phyloP scores from a whole-genome alignment of 1,139 yeast species.

The Debaryomyces sp. region DNA sequence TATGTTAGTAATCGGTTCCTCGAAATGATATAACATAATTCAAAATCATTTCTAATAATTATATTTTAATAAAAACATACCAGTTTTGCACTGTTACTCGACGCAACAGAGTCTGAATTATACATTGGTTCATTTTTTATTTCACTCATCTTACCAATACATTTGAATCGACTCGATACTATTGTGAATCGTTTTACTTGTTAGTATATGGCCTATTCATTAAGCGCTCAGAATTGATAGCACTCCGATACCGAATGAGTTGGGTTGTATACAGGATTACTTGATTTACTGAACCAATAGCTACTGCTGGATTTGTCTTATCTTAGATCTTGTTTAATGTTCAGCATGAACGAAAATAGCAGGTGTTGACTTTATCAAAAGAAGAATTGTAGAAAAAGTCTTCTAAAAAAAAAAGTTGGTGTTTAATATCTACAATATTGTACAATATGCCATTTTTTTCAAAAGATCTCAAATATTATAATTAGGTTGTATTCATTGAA shows the following conservation, averaged over 20 bases:
- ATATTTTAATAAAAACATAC: conserved; percentile 10
- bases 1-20: conserved; percentile 12
- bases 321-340: neutral
- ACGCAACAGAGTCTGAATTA: neutral
- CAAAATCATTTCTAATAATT: neutral
- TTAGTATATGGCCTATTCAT: neutral
- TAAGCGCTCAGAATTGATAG: neutral
- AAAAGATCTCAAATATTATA: no score
- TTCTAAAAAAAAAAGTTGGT: no score
- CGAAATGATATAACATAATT: neutral
- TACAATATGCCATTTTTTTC: no score
- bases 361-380: no score
- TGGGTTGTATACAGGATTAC: conserved; percentile 1
- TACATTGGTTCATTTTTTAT: neutral
- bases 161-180: neutral
- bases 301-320: neutral
- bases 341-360: no score
- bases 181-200: neutral
- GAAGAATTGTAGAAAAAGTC: neutral
- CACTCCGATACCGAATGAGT: conserved; percentile 7
- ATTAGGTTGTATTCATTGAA: no score
- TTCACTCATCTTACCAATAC: conserved; percentile 4
- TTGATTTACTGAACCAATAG: neutral
- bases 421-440: no score
- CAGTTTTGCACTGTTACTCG: conserved; percentile 6